A percentile compares a stretch with the other conserved stretches of the same genome.
Conservation (phyloP, 2,329 filamentous ascomycete species). For the Zymoseptoria pseudotritici region DNA sequence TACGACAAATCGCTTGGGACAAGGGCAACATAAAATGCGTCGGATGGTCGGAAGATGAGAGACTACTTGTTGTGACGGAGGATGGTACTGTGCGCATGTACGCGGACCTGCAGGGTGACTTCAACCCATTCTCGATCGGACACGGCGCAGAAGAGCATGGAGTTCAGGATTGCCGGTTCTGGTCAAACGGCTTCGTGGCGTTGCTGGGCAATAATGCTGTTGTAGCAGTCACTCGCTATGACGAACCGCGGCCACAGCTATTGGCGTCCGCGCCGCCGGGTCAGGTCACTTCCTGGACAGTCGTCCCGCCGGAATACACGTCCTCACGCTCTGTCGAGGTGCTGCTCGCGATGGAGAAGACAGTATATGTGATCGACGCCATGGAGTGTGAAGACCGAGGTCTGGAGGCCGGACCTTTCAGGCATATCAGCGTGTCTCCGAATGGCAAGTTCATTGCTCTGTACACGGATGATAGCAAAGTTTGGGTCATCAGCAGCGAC, state of each 20-base stretch:
- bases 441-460: slow-evolving; percentile 83
- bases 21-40: slow-evolving; percentile 79
- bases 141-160: slow-evolving; percentile 81
- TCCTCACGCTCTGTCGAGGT: slow-evolving; percentile 91
- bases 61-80: slow-evolving; percentile 75
- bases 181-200: slow-evolving; percentile 85
- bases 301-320: slow-evolving; percentile 81
- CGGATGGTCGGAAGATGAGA: slow-evolving; percentile 95
- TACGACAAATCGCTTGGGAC: slow-evolving; percentile 64
- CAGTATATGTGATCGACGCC: slow-evolving; percentile 79
- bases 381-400: slow-evolving; percentile 86
- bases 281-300: slow-evolving; percentile 76
- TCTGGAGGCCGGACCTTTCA: slow-evolving; percentile 86
- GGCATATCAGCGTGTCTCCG: slow-evolving; percentile 82
- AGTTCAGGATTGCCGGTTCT: slow-evolving; percentile 85
- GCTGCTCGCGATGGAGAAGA: slow-evolving; percentile 73
- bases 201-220: slow-evolving; percentile 81
- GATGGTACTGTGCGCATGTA: slow-evolving; percentile 90
- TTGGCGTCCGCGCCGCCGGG: slow-evolving; percentile 71
- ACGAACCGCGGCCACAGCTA: slow-evolving; percentile 79
- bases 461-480: slow-evolving; percentile 75
- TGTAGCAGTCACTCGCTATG: slow-evolving; percentile 78
- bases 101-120: slow-evolving; percentile 86
- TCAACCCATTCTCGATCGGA: slow-evolving; percentile 86
- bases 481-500: slow-evolving; percentile 91